Evolutionary conservation across 177 flowering plant species (phyloP), one percentile per base, ranked within the genome.

Genomic region (Vitis hybrid): DNA sequence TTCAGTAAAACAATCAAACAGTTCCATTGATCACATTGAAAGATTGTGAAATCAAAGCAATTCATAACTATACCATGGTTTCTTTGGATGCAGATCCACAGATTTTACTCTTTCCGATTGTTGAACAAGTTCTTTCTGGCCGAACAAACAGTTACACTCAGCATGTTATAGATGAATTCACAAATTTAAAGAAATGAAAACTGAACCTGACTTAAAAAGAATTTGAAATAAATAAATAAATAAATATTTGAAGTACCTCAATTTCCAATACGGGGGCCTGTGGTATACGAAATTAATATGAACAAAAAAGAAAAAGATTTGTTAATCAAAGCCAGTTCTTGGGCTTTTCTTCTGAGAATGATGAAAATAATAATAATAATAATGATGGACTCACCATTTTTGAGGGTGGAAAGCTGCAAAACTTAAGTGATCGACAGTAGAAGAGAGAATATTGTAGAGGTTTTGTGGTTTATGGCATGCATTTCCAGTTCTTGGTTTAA

Each of bases 71-170:
- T 81, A 87, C 91, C 91, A 87, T 87, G 91, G 88, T 73, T 87
- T 84, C 10, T 87, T 80, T 0, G 91, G 91, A 71, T 87, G 91
- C 2, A 87, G 83, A 84, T 88, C 88, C 59, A 88, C 85, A n/a
- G 89, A 86, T 65, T 88, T 86, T 19, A 86, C 88, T 77, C 87
- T 81, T 52, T 85, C 89, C 6, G 88, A 88, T 75, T 85, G 77
- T 75, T 86, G 88, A 2, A 87, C 85, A 34, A 86, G 80, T 75
- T 86, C 81, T 58, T 85, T 78, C 91, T 87, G 89, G 71, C 70
- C 71, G 1, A 54, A n/a, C 14, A 54, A 54, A 12, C 15, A 54
- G 45, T 5, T 39, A 6, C 8, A 1, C 45, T 6, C 45, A 39
- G 45, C 45, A 1, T 39, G 45, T 39, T 5, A 1, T 39, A 5